Base-by-base conservation (phyloP, 2,329 filamentous ascomycete genomes). In the Hortaea sp. region DNA sequence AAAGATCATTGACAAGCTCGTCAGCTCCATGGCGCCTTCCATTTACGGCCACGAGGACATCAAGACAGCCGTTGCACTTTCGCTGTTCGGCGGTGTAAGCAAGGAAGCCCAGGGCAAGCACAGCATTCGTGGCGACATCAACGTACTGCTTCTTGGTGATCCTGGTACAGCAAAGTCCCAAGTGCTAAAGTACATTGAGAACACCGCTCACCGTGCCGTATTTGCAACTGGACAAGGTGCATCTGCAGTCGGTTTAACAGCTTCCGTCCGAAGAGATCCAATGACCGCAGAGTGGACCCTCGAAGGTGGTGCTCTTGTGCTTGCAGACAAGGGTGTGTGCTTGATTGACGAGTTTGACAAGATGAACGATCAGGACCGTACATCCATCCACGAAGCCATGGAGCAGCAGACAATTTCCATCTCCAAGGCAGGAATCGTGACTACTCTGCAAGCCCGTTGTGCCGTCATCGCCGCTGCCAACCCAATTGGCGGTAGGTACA, bases 391-490 rank as follows among this genome's bases (percentile, higher is more conserved):
- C 76, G 92, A 98, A 74, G 92, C 92, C 49, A 98, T 98, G 92
- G 92, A 98, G 68, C 92, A 98, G 68, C 92, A 98, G 69, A 98
- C 92, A 1, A 98, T 98, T 56, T 97, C 90, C 50, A 98, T 98
- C 62, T 95, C 88, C 53, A 98, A 98, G 66, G 92, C 92, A 0
- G 92, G 92, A 68, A 98, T 98, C 50, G 92, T 98, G 39, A 98
- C 92, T 1, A 97, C 92, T 0, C 75, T 98, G 1, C 90, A 98
- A 66, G 92, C 92, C 39, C 84, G 92, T 35, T 98, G 92, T 65
- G 88, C 89, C 45, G 94, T 98, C 56, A 88, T 98, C 53, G 92
- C 92, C 11, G 92, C 92, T 1, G 92, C 92, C 58, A 98, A 98
- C 68, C 92, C 92, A 0, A 90, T 94, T 50, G 90, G 89, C 41